Conservation (phyloP, 345 rosid species). For the Erucastrum elatum region DNA sequence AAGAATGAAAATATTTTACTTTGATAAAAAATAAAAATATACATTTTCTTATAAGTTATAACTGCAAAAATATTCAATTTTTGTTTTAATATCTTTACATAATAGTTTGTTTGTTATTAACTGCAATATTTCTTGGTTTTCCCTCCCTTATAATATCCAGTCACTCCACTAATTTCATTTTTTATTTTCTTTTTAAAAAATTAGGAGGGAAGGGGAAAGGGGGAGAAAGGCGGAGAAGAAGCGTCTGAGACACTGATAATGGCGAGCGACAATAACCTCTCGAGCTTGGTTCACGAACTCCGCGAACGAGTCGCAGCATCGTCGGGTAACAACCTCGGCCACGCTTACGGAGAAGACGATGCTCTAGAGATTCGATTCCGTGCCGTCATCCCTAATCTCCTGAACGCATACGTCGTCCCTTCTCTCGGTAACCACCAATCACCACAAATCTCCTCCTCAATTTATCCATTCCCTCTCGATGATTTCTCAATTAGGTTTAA, state of each 20-base stretch:
- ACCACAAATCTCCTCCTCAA: not conserved
- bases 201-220: conserved; percentile 29
- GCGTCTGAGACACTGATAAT: conserved; percentile 8
- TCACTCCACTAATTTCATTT: not conserved
- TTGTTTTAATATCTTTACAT: too few relatives aligned
- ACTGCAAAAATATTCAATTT: too few relatives aligned
- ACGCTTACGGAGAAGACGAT: conserved; percentile 48
- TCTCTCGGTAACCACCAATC: conserved; percentile 53
- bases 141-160: not conserved
- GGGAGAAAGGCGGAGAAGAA: conserved; percentile 17
- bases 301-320: conserved; percentile 79
- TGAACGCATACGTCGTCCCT: conserved; percentile 71
- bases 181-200: conserved; percentile 18
- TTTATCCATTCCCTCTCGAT: not conserved
- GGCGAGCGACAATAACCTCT: conserved; percentile 45
- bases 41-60: too few relatives aligned
- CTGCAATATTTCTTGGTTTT: not conserved
- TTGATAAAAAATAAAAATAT: too few relatives aligned
- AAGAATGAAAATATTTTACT: too few relatives aligned
- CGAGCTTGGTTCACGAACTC: conserved; percentile 82
- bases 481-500: conserved; percentile 11
- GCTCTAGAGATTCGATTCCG: conserved; percentile 69
- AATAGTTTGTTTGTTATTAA: too few relatives aligned
- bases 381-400: conserved; percentile 75
- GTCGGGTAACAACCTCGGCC: conserved; percentile 38